Evolutionary conservation across 2,329 filamentous ascomycete genomes (phyloP), one percentile per base, ranked within the genome.

Genomic region (Fusarium phyllophilum): DNA sequence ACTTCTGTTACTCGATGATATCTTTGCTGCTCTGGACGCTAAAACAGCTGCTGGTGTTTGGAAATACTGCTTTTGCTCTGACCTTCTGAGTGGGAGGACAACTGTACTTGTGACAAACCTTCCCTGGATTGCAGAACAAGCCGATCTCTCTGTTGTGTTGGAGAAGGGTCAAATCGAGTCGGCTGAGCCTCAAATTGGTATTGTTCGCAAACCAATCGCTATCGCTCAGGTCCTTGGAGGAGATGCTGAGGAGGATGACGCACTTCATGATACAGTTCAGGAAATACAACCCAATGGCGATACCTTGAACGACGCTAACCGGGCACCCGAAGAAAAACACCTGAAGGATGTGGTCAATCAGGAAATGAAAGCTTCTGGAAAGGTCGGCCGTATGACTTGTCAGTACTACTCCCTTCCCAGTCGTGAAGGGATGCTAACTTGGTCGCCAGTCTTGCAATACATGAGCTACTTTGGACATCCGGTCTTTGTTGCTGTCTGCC

Each of bases 11-110:
- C 84, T 91, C 3, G 89, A 91, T 70, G 89, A 91, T 66, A 84
- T 90, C 6, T 89, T 91, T 71, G 88, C 89, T 2, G 89, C 89
- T 0, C 82, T 91, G 2, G 89, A 91, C 73, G 85, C 89, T 24
- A 89, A 89, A 72, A 91, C 89, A 0, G 86, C 87, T 2, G 86
- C 87, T 22, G 82, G 84, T 6, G 83, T 91, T 4, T 90, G 88
- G 86, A 85, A 88, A 65, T 82, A 86, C 62, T 89, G 87, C 72
- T 90, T 91, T 75, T 89, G 88, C 66, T 83, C 85, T 52, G 86
- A 89, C 54, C 75, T 91, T 33, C 82, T 91, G 15, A 82, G 82
- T 26, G 87, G 85, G 14, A 83, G 89, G 36, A 91, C 89, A 3
- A 84, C 86, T 3, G 85, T 91, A 11, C 81, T 91, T 22, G 89